These are phyloP conservation scores for Tephrocybe sp. DNA, from an alignment of 768 basidiomycete genomes.

Conservation along the genomic window DNA sequence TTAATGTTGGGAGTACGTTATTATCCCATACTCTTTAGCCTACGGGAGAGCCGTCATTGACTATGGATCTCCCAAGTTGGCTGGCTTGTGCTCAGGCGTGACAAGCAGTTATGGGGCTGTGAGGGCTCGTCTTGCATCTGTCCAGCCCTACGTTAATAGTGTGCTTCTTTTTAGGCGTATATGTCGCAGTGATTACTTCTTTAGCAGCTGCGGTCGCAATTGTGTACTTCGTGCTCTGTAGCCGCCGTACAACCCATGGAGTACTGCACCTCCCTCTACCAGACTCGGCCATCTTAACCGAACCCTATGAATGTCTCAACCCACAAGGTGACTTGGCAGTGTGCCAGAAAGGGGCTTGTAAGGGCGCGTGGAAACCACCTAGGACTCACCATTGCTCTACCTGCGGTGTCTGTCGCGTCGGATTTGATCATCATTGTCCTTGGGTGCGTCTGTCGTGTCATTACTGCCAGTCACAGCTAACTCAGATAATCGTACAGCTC, in stretches of 20 bases:
- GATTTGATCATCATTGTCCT: conserved; percentile 48
- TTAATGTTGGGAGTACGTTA: conserved; percentile 31
- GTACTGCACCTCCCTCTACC: conserved; percentile 30
- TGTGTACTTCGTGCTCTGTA: conserved; percentile 34
- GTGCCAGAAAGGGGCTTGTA: conserved; percentile 34
- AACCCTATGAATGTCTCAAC: conserved; percentile 41
- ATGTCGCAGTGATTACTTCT: conserved; percentile 26
- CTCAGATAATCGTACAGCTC: too few relatives aligned
- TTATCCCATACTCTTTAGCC: background rate
- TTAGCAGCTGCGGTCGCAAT: conserved; percentile 25
- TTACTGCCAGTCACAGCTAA: too few relatives aligned
- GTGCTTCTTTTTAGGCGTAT: conserved; percentile 22
- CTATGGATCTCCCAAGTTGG: conserved; percentile 22
- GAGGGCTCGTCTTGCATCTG: background rate
- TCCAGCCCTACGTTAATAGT: background rate
- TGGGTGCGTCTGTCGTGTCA: conserved; percentile 32
- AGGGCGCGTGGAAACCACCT: conserved; percentile 42
- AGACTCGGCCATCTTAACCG: conserved; percentile 27
- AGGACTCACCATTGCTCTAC: conserved; percentile 44
- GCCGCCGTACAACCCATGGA: conserved; percentile 33
- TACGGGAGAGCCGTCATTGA: background rate
- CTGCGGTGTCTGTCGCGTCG: conserved; percentile 43
- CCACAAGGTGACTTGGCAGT: conserved; percentile 30
- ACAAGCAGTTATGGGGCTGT: conserved; percentile 24
- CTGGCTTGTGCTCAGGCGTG: conserved; percentile 28